Conservation (phyloP, 1,139 yeast genomes). For the Sugiyamaella japonica region DNA sequence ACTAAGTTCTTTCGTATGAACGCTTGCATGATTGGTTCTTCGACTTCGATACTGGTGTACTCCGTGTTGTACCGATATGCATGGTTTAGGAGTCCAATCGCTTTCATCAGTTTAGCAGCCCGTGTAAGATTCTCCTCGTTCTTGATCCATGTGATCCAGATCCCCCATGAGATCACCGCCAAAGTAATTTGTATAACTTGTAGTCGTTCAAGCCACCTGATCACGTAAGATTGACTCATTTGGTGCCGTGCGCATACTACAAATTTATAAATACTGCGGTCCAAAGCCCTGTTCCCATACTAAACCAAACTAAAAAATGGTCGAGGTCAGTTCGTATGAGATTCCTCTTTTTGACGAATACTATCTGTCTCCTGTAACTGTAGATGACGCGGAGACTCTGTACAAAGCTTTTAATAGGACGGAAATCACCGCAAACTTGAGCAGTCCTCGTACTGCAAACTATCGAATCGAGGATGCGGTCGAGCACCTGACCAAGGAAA, state of each 20-base stretch:
- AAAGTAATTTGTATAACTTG: no score
- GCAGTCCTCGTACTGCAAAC: slow-evolving; percentile 24
- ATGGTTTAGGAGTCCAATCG: no score
- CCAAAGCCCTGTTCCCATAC: not conserved
- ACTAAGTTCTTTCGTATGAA: no score
- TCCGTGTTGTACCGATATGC: no score
- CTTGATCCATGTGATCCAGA: no score
- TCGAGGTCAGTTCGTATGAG: not conserved
- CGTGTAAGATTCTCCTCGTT: no score
- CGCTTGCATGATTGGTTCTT: no score
- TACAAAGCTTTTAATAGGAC: slow-evolving; percentile 22
- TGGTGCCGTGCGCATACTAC: slow-evolving; percentile 3
- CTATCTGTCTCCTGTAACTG: slow-evolving; percentile 17
- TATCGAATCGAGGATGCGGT: slow-evolving; percentile 24
- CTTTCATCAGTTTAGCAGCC: no score
- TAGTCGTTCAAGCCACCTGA: no score
- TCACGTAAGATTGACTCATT: slow-evolving; percentile 1
- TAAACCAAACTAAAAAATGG: not conserved
- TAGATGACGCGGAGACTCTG: slow-evolving; percentile 19
- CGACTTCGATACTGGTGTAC: no score
- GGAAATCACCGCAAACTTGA: slow-evolving; percentile 23
- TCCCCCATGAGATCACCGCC: no score
- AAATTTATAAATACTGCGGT: no score
- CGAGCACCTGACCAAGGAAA: slow-evolving; percentile 10
- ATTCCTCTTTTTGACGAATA: slow-evolving; percentile 16